Base-by-base conservation (phyloP, 2,329 filamentous ascomycete species). In the Arthrocladium fulminans region DNA sequence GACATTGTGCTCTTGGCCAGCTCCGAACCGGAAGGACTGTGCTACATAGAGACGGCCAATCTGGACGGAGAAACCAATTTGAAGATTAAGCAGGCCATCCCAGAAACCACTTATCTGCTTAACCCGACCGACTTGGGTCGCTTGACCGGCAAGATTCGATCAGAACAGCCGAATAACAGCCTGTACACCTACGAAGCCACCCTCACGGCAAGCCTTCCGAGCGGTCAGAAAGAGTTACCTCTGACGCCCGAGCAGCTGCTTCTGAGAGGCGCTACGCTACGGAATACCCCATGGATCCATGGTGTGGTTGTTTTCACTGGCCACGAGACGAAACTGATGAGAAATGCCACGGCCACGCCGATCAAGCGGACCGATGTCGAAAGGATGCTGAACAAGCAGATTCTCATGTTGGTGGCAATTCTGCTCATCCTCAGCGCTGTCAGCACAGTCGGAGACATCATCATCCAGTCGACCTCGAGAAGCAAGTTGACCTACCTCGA, bases 291-390 rank as follows among this genome's bases (percentile, higher is more conserved):
- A 24, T 98, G 92, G 90, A 81, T 97, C 42, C 88, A 98, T 64
- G 92, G 90, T 32, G 79, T 94, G 15, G 92, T 98, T 47, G 90
- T 98, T 13, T 98, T 97, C 61, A 95, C 88, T 2, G 92, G 92
- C 45, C 92, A 98, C 67, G 92, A 98, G 70, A 97, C 92, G 5
- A 98, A 98, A 69, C 77, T 98, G 54, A 97, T 98, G 92, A 83
- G 92, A 58, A 98, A 98, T 64, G 94, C 92, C 15, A 98, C 90
- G 2, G 90, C 90, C 3, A 85, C 92, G 1, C 94, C 92, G 4
- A 98, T 98, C 71, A 98, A 98, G 73, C 85, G 90, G 49, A 98
- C 92, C 29, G 90, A 89, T 58, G 90, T 98, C 5, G 92, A 98
- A 68, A 81, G 83, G 54, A 86, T 94, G 73, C 84, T 98, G 57